phyloP scores from a whole-genome alignment of 2,329 filamentous ascomycete species.

The Colletotrichum sp. region DNA sequence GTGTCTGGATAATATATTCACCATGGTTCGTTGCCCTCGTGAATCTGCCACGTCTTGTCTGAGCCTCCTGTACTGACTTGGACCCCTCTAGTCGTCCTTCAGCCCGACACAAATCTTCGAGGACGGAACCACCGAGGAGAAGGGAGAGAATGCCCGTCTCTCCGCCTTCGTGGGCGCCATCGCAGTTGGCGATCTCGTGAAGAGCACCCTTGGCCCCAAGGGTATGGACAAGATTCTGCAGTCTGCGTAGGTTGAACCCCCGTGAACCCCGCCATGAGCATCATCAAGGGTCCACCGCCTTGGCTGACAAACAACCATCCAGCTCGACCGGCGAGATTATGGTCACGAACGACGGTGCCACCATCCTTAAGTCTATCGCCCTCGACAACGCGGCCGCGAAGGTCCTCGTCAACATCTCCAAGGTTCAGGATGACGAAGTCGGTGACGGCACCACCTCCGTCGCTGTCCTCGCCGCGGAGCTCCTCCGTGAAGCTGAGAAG shows the following conservation, averaged over 20 bases:
- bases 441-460: conserved; percentile 99
- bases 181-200: conserved; percentile 95
- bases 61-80: not conserved
- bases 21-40: conserved; percentile 5
- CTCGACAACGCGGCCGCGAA: conserved; percentile 98
- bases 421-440: conserved; percentile 98
- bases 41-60: not conserved
- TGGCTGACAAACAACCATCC: conserved; percentile 22
- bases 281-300: conserved; percentile 3
- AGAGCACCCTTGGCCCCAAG: conserved; percentile 96
- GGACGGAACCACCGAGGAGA: conserved; percentile 95
- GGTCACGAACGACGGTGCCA: conserved; percentile 98
- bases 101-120: conserved; percentile 98
- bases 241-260: conserved; percentile 73
- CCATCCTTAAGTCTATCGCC: conserved; percentile 97
- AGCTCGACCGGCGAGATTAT: conserved; percentile 96
- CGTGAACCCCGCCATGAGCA: not conserved
- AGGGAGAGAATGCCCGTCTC: conserved; percentile 98
- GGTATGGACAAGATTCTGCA: conserved; percentile 99
- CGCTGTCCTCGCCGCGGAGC: conserved; percentile 90
- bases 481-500: conserved; percentile 95
- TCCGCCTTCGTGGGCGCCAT: conserved; percentile 98
- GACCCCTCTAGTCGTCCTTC: conserved; percentile 56
- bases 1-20: conserved; percentile 15
- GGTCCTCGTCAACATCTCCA: conserved; percentile 98